Percentiles rank a stretch among this genome's conserved stretches.
phyloP scores from a whole-genome alignment of 1,284 basidiomycete genomes.

The Cryptococcus jaspeensis region DNA sequence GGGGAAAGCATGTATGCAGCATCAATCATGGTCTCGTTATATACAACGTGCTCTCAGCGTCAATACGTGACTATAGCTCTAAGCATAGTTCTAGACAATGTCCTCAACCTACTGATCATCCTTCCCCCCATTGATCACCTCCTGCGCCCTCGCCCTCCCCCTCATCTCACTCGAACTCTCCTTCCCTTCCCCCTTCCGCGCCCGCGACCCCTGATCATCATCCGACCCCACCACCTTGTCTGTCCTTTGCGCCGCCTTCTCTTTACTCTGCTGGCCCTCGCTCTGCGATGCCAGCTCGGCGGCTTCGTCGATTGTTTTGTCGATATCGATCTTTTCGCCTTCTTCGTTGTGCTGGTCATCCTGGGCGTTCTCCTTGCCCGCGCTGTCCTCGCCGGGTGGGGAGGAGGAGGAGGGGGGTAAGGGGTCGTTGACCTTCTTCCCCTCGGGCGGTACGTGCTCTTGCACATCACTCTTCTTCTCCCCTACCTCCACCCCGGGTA shows the following conservation, averaged over 20 bases:
- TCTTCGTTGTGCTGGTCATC: not conserved
- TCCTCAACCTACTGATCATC: not conserved
- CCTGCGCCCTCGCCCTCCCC: constrained; percentile 18
- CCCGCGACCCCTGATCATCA: constrained; percentile 13
- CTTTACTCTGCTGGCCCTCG: constrained; percentile 25
- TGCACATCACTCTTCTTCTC: not conserved
- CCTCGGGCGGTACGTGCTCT: constrained; percentile 4
- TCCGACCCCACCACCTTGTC: constrained; percentile 19
- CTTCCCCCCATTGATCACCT: constrained; percentile 1
- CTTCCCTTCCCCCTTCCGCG: constrained; percentile 12
- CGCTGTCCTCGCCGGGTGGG: too few species aligned
- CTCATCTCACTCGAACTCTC: constrained; percentile 21
- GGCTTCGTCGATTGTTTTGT: constrained; percentile 46
- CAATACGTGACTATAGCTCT: not conserved
- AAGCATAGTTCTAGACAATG: not conserved
- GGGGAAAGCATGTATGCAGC: not conserved
- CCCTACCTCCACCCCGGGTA: not conserved
- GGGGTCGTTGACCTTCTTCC: not conserved
- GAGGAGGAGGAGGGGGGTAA: too few species aligned
- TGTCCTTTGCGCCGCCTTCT: constrained; percentile 30
- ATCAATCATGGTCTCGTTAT: not conserved
- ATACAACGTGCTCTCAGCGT: not conserved
- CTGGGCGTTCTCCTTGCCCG: not conserved
- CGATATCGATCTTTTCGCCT: constrained; percentile 33
- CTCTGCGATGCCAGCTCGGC: constrained; percentile 37